Conservation (phyloP, 495 filamentous ascomycete genomes). For the Daldinia bambusicola region DNA sequence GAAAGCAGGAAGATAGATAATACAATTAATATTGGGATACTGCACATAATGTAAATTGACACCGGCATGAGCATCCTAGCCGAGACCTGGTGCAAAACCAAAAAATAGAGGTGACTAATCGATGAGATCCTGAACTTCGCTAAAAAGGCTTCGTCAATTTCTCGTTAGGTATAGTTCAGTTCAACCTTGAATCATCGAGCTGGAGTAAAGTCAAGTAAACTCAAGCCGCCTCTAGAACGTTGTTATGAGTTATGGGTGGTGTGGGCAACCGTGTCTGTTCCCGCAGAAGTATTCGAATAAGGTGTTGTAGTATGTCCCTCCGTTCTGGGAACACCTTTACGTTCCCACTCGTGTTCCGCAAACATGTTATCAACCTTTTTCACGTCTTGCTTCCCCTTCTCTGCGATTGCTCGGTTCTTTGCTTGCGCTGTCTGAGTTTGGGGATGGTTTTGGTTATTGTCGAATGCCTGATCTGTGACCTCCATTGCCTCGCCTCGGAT, state of each 20-base stretch:
- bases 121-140: background rate
- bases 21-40: no score
- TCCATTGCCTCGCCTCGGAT: slow-evolving; percentile 37
- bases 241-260: background rate
- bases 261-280: background rate
- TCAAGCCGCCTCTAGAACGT: background rate
- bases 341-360: slow-evolving; percentile 32
- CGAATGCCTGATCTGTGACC: slow-evolving; percentile 40
- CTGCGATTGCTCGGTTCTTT: slow-evolving; percentile 39
- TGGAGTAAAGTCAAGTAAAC: background rate
- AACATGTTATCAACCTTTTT: slow-evolving; percentile 36
- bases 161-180: background rate
- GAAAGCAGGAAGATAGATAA: no score
- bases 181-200: background rate
- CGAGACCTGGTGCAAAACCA: no score
- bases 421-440: slow-evolving; percentile 31
- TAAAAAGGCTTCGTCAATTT: background rate
- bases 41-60: no score
- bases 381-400: slow-evolving; percentile 40
- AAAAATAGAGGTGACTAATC: background rate
- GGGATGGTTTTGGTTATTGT: slow-evolving; percentile 35
- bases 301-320: background rate
- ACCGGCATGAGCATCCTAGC: no score
- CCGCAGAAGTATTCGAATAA: slow-evolving; percentile 13
- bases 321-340: slow-evolving; percentile 13